phyloP scores from a whole-genome alignment of 75 land plant genomes.

The Isoetes taiwanensis region DNA sequence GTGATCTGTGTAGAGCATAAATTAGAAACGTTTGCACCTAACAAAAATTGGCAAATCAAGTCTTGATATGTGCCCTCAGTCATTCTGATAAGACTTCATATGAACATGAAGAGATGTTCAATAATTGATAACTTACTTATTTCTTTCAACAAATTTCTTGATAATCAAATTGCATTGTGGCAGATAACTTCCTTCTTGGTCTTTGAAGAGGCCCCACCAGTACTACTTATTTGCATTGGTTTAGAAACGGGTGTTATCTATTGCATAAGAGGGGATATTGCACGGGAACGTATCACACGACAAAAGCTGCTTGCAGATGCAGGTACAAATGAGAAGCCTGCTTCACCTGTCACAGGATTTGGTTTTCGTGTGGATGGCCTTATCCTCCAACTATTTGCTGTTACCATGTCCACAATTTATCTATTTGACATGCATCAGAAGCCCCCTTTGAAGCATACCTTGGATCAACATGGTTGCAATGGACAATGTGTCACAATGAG shows the following conservation, averaged over 20 bases:
- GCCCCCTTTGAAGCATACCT: conserved; percentile 55
- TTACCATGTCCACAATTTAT: conserved; percentile 55
- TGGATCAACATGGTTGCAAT: conserved; percentile 73
- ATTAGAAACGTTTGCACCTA: too few species aligned
- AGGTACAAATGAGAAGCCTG: conserved; percentile 17
- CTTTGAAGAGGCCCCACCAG: conserved; percentile 88
- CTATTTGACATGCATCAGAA: conserved; percentile 63
- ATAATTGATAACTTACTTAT: too few species aligned
- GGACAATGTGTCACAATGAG: conserved; percentile 72
- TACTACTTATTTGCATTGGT: conserved; percentile 66
- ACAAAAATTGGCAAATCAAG: too few species aligned
- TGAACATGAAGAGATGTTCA: too few species aligned
- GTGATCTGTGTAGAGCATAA: too few species aligned
- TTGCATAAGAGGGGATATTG: conserved; percentile 89
- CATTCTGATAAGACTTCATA: too few species aligned
- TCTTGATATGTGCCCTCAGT: too few species aligned
- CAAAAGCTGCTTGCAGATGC: conserved; percentile 54
- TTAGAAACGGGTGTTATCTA: conserved; percentile 76
- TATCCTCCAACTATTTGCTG: conserved; percentile 76
- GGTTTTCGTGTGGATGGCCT: conserved; percentile 74
- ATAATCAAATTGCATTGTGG: conserved; percentile 11
- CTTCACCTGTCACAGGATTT: conserved; percentile 60
- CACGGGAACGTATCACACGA: conserved; percentile 65
- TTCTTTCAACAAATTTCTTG: too few species aligned
- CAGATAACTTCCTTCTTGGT: conserved; percentile 86